A percentile compares a stretch with the other conserved stretches of the same genome.
Evolutionary conservation across 2,329 filamentous ascomycete species (phyloP).

Genomic region (Sphaerulina populicola): DNA sequence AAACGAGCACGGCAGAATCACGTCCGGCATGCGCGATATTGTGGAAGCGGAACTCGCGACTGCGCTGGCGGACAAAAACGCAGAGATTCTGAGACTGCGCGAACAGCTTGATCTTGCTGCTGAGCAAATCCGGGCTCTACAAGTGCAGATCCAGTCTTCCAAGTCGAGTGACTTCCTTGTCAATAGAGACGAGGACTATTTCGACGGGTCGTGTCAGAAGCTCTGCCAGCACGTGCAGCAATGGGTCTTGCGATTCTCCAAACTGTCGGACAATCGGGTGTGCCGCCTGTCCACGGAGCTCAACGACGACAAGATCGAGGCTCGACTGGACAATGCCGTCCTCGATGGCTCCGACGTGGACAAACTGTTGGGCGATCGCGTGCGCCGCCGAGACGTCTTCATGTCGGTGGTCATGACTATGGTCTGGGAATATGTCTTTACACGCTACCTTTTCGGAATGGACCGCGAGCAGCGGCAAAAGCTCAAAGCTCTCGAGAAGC

Average conservation of each 20-base stretch:
- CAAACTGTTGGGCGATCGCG: conserved; percentile 74
- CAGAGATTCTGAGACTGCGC: conserved; percentile 69
- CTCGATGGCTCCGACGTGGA: conserved; percentile 93
- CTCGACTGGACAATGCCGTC: conserved; percentile 86
- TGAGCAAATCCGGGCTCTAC: conserved; percentile 52
- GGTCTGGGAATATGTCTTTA: conserved; percentile 99
- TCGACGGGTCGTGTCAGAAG: conserved; percentile 86
- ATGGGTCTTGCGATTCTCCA: conserved; percentile 96
- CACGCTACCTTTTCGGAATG: conserved; percentile 96
- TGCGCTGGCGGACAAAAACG: conserved; percentile 70
- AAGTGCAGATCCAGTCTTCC: conserved; percentile 51
- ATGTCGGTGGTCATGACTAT: conserved; percentile 99
- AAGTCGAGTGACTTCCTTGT: conserved; percentile 64
- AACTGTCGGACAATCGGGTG: conserved; percentile 85
- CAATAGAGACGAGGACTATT: conserved; percentile 84
- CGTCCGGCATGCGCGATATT: conserved; percentile 54
- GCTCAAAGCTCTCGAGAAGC: conserved; percentile 90
- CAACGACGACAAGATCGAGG: conserved; percentile 84
- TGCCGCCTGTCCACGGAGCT: conserved; percentile 78
- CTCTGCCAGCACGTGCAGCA: conserved; percentile 93
- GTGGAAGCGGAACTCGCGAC: conserved; percentile 54
- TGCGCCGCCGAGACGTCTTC: conserved; percentile 84
- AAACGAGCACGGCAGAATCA: conserved; percentile 54
- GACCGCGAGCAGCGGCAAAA: conserved; percentile 96
- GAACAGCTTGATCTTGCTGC: conserved; percentile 66